phyloP scores from a whole-genome alignment of 192 early-diverging fungal species.

The Backusella australiensis region DNA sequence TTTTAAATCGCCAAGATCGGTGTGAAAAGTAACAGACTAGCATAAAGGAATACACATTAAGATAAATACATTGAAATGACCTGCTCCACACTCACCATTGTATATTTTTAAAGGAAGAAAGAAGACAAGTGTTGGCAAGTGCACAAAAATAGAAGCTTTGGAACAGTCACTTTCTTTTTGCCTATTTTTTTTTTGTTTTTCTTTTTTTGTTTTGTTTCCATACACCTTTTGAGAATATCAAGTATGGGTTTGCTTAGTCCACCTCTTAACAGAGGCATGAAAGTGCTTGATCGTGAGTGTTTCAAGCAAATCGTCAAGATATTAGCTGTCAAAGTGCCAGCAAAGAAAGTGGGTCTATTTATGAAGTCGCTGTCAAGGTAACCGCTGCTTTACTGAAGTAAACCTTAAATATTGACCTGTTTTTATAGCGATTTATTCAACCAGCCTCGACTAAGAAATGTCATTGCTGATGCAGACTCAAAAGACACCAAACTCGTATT shows the following conservation, averaged over 20 bases:
- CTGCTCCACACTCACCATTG: not conserved
- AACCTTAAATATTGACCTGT: not conserved
- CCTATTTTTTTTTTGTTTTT: not conserved
- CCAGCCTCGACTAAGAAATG: slow-evolving; percentile 15
- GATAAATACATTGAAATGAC: not conserved
- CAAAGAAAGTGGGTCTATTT: slow-evolving; percentile 9
- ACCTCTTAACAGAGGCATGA: slow-evolving; percentile 13
- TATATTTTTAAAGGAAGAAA: not conserved
- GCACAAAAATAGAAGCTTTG: not conserved
- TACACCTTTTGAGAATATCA: not conserved
- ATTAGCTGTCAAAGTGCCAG: slow-evolving; percentile 4
- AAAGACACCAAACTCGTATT: slow-evolving; percentile 47
- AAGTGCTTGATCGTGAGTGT: slow-evolving; percentile 1
- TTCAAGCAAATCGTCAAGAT: not conserved
- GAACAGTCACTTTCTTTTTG: not conserved
- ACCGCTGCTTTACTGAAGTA: not conserved
- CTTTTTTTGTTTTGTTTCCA: not conserved
- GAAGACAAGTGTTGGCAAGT: not conserved
- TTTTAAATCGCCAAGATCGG: slow-evolving; percentile 92
- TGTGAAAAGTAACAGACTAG: slow-evolving; percentile 87
- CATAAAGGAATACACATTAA: not conserved
- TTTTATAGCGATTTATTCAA: slow-evolving; percentile 11
- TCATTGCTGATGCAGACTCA: slow-evolving; percentile 35
- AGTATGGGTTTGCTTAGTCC: slow-evolving; percentile 4
- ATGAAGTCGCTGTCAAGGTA: slow-evolving; percentile 10